Conservation (phyloP, 352 stramenopile genomes). For the Globisporangium camurandrum region DNA sequence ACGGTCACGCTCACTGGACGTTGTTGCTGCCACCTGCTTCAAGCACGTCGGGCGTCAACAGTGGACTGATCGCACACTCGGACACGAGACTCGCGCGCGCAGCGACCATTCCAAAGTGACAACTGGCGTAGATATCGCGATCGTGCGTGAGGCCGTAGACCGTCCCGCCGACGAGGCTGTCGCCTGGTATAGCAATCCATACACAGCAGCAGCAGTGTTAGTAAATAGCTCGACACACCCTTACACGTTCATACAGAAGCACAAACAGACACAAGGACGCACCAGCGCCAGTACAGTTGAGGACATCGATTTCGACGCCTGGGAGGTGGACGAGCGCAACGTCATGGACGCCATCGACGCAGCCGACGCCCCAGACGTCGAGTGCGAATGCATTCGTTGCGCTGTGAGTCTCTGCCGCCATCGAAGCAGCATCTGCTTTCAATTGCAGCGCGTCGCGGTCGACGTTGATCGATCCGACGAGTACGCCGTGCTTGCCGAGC, state of each 20-base stretch:
- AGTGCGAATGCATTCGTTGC: conserved; percentile 26
- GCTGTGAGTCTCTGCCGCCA: too few species aligned
- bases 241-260: too few species aligned
- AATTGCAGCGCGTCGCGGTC: conserved; percentile 18
- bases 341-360: conserved; percentile 31
- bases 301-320: conserved; percentile 39
- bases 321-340: conserved; percentile 64
- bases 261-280: conserved; percentile 6
- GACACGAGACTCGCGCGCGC: conserved; percentile 60
- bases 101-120: conserved; percentile 70
- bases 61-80: conserved; percentile 54
- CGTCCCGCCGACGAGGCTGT: conserved; percentile 69
- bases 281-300: conserved; percentile 73
- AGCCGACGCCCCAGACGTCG: conserved; percentile 49
- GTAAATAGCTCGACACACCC: too few species aligned
- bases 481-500: conserved; percentile 62
- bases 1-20: not conserved
- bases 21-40: conserved; percentile 1
- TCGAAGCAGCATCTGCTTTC: too few species aligned
- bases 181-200: conserved; percentile 25
- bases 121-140: conserved; percentile 54
- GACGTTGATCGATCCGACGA: conserved; percentile 63
- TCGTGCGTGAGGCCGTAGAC: conserved; percentile 65
- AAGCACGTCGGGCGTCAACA: conserved; percentile 31
- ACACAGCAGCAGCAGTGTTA: conserved; percentile 5